Percentiles rank a stretch among this genome's conserved stretches.
Conservation (phyloP, 768 basidiomycete genomes). For the Lentinus tigrinus region DNA sequence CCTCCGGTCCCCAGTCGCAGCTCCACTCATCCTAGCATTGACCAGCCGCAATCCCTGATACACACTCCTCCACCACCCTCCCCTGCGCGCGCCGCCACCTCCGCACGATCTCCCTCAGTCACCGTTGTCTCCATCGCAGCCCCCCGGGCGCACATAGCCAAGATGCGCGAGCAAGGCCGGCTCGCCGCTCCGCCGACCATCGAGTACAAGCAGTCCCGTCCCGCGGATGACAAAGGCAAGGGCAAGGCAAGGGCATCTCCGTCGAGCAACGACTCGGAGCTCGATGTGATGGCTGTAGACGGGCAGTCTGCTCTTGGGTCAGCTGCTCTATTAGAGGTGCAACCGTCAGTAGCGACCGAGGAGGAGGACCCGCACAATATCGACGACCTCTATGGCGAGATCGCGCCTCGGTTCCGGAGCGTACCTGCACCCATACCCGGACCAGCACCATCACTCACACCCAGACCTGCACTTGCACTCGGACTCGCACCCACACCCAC, state of each 20-base stretch:
- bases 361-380: slow-evolving; percentile 10
- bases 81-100: neutral
- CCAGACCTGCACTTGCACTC: too few species aligned
- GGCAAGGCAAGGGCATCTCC: neutral
- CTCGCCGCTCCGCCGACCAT: slow-evolving; percentile 8
- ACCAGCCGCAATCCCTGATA: neutral
- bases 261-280: neutral
- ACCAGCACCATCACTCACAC: too few species aligned
- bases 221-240: neutral
- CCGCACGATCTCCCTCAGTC: neutral
- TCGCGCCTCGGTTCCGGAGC: neutral
- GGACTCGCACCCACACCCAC: too few species aligned
- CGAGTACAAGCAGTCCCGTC: neutral
- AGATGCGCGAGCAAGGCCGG: slow-evolving; percentile 12
- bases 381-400: slow-evolving; percentile 14
- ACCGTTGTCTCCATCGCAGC: neutral
- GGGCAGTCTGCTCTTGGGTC: neutral
- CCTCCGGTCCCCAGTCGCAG: too few species aligned
- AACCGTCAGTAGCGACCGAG: neutral
- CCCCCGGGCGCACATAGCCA: slow-evolving; percentile 8
- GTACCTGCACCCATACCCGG: neutral
- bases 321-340: neutral
- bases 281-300: slow-evolving; percentile 4
- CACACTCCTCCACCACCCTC: neutral
- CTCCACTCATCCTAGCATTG: too few species aligned